Evolutionary conservation across 2,329 filamentous ascomycete species (phyloP), one percentile per base, ranked within the genome.

Genomic region (Aspergillus ruber): DNA sequence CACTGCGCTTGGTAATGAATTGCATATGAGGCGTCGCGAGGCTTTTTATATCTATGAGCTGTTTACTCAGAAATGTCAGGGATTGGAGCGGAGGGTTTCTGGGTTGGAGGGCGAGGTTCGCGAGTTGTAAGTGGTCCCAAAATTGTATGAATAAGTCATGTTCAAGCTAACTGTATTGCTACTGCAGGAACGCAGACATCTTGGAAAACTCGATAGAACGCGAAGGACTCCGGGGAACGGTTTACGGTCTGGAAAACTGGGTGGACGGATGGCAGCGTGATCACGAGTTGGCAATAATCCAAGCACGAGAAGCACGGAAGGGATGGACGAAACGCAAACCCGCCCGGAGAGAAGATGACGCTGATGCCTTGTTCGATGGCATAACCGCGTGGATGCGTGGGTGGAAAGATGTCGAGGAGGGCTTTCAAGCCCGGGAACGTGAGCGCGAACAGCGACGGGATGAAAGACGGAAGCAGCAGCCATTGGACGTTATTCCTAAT

Each of bases 1-100:
- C 1, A 56, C 56, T 3, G 44, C 42, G 5, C 54, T 66, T 6
- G 62, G 61, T 35, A 35, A 35, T 3, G 56, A 66, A 32, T 43
- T 67, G 10, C 48, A 56, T 23, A 46, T 53, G 46, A 57, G 56
- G 52, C 72, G 50, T 41, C 42, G 46, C 25, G 60, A 69, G 48
- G 57, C 60, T 3, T 55, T 81, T 73, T 80, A 84, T 54, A 82
- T 86, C 48, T 81, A 85, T 57, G 73, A 73, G 20, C 65, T 85
- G 27, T 75, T 85, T 18, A 73, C 82, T 45, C 75, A 75, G 38
- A 76, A 80, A 50, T 75, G 79, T 48, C 77, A 84, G 60, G 72
- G 72, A 33, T 75, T 82, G 44, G 75, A 78, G 38, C 72, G 80
- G 53, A 77, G 77, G 45, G 80, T 85, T 48, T 71, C 81, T 20